Conservation (phyloP, 2,329 filamentous ascomycete genomes). For the Scedosporium aurantiacum region DNA sequence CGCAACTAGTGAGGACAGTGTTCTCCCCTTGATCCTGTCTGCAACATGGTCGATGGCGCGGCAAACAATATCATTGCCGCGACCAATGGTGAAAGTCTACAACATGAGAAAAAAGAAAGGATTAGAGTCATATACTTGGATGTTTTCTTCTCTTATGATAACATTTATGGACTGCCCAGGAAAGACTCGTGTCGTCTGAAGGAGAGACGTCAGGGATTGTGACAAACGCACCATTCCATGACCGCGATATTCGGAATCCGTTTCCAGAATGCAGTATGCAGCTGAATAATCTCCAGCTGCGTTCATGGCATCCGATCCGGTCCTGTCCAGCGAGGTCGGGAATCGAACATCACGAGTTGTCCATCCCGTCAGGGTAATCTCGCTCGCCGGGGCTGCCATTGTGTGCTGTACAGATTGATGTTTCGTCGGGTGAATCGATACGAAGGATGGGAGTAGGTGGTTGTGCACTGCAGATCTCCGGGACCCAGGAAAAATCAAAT, state of each 20-base stretch:
- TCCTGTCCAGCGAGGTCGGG: conserved; percentile 89
- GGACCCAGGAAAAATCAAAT: no score
- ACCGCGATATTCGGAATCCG: conserved; percentile 58
- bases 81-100: conserved; percentile 70
- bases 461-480: no score
- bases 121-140: background rate
- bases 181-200: background rate
- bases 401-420: conserved; percentile 20
- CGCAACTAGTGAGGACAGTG: conserved; percentile 62
- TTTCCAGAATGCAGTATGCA: conserved; percentile 87
- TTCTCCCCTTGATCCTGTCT: conserved; percentile 63
- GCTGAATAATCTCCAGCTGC: conserved; percentile 85
- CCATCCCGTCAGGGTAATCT: conserved; percentile 64
- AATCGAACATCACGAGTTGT: conserved; percentile 65
- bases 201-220: background rate
- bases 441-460: background rate
- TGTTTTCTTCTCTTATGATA: background rate
- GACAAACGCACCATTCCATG: conserved; percentile 61
- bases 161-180: background rate
- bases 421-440: background rate
- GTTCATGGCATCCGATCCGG: conserved; percentile 96
- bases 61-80: conserved; percentile 88
- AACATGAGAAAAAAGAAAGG: background rate
- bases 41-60: conserved; percentile 69
- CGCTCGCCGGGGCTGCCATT: conserved; percentile 16